phyloP scores from a whole-genome alignment of 768 basidiomycete species.

The Phlebiopsis gigantea region DNA sequence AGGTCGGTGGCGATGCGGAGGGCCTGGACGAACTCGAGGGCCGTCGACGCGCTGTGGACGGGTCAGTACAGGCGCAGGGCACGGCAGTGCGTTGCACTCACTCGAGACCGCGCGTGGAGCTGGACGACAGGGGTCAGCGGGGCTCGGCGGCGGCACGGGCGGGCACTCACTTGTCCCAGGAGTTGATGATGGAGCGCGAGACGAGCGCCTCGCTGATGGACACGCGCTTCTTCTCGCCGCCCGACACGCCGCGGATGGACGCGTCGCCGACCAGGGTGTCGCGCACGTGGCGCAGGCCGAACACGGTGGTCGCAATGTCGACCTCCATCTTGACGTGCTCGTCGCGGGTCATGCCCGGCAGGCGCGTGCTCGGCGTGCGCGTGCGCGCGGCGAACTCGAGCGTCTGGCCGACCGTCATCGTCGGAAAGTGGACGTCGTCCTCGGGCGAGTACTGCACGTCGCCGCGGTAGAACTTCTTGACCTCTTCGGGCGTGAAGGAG shows the following conservation, averaged over 20 bases:
- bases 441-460: conserved; percentile 81
- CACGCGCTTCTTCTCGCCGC: conserved; percentile 76
- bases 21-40: conserved; percentile 53
- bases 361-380: conserved; percentile 58
- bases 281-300: conserved; percentile 70
- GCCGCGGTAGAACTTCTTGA: conserved; percentile 64
- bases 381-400: conserved; percentile 64
- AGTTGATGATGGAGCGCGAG: conserved; percentile 53
- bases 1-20: conserved; percentile 51
- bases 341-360: conserved; percentile 37
- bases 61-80: not conserved
- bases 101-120: conserved; percentile 46
- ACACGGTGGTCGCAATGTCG: conserved; percentile 58
- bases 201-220: conserved; percentile 70
- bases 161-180: conserved; percentile 68
- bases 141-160: not conserved
- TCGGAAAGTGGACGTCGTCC: conserved; percentile 85
- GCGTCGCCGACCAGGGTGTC: conserved; percentile 78
- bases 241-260: conserved; percentile 64
- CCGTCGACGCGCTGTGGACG: conserved; percentile 38
- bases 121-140: conserved; percentile 14
- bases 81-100: conserved; percentile 6
- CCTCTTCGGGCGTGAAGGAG: conserved; percentile 61
- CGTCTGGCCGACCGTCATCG: conserved; percentile 75
- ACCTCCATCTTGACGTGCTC: conserved; percentile 30